A percentile compares a stretch with the other conserved stretches of the same genome.
Conservation (phyloP, 1,284 basidiomycete species). For the Ganoderma boninense region DNA sequence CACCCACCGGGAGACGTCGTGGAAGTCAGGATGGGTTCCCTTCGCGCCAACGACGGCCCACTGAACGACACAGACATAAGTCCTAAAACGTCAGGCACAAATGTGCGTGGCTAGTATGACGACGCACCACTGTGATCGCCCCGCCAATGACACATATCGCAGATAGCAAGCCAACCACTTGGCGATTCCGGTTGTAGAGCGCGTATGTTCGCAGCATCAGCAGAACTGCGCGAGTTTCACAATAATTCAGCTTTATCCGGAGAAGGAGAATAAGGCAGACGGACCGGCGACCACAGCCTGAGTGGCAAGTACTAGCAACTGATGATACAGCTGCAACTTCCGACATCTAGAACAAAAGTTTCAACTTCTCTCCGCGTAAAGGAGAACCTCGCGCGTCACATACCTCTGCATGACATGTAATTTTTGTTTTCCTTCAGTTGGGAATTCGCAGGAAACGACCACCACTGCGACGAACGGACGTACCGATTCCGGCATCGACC, state of each 20-base stretch:
- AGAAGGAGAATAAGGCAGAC: neutral
- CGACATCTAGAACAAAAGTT: conserved; percentile 7
- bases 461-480: neutral
- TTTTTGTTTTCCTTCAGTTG: neutral
- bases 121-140: conserved; percentile 8
- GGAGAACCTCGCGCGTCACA: neutral
- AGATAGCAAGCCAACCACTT: neutral
- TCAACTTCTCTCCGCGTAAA: neutral
- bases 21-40: neutral
- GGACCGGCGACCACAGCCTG: conserved; percentile 9
- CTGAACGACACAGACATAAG: neutral
- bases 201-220: conserved; percentile 20
- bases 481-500: conserved; percentile 18
- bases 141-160: neutral
- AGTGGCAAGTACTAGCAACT: conserved; percentile 5
- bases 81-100: neutral
- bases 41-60: neutral
- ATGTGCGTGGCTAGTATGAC: neutral
- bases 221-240: neutral
- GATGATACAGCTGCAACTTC: conserved; percentile 17
- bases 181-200: conserved; percentile 14
- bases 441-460: neutral
- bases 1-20: neutral
- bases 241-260: neutral
- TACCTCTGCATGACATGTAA: neutral